Evolutionary conservation across 345 rosid genomes (phyloP).

Genomic region (Pistacia atlantica): DNA sequence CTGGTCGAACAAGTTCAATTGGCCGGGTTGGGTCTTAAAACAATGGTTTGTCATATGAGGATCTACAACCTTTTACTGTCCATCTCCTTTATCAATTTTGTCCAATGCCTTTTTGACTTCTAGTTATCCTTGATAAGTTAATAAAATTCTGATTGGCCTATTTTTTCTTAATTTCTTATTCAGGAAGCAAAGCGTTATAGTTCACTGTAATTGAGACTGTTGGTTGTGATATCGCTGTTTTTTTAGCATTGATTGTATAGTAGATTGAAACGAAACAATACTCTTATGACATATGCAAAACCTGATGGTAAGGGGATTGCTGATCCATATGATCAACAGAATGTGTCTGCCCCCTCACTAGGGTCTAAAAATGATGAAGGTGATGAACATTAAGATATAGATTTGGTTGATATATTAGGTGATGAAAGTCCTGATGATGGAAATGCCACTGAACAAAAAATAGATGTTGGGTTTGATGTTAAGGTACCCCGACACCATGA

Average conservation of each 20-base stretch:
- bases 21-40: background rate
- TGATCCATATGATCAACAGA: constrained; percentile 37
- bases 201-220: background rate
- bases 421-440: constrained; percentile 50
- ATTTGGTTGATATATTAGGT: constrained; percentile 67
- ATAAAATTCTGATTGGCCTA: background rate
- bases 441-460: constrained; percentile 35
- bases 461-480: constrained; percentile 25
- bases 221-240: background rate
- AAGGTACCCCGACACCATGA: constrained; percentile 35
- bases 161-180: background rate
- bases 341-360: constrained; percentile 37
- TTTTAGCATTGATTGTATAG: background rate
- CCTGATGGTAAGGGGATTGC: constrained; percentile 31
- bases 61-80: background rate
- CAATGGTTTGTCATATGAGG: no score
- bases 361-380: constrained; percentile 52
- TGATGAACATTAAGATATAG: constrained; percentile 69
- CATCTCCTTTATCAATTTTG: no score
- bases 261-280: background rate
- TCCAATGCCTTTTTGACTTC: no score
- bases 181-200: background rate
- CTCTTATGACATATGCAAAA: constrained; percentile 32
- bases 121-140: no score
- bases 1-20: no score